Evolutionary conservation across 805 yeast species (phyloP).

Genomic region (Kuraishia piskuri): DNA sequence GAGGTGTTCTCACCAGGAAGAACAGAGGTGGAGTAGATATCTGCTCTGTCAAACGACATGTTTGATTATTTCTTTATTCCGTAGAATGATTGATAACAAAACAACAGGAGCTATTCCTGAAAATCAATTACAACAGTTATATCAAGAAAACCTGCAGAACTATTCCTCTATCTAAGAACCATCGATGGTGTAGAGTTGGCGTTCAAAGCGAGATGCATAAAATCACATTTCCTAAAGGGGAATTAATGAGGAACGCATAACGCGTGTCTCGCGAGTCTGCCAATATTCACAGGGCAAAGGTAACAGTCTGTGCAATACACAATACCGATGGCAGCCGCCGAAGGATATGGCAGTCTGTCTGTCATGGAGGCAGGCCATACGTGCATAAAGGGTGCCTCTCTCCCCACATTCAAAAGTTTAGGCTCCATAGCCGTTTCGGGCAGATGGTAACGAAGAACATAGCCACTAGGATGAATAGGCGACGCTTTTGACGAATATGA

Average conservation of each 20-base stretch:
- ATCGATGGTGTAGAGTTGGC: not conserved
- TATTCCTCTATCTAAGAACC: not conserved
- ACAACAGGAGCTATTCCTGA: no score
- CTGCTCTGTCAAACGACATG: slow-evolving; percentile 74
- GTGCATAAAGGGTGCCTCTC: not conserved
- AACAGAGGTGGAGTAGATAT: slow-evolving; percentile 68
- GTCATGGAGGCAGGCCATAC: not conserved
- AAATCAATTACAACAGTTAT: not conserved
- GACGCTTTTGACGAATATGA: not conserved
- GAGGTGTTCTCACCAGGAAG: slow-evolving; percentile 74
- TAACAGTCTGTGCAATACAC: not conserved
- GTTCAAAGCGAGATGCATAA: not conserved
- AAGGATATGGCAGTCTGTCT: not conserved
- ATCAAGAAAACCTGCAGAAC: not conserved
- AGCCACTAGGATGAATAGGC: not conserved
- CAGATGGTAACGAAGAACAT: not conserved
- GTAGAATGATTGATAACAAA: not conserved
- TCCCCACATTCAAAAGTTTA: not conserved
- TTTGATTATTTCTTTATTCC: not conserved
- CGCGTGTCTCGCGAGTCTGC: not conserved
- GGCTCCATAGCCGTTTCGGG: not conserved
- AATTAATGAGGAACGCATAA: not conserved
- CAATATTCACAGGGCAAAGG: not conserved
- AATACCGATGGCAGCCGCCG: not conserved
- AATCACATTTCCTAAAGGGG: not conserved